These are phyloP conservation scores for Linnemannia elongata DNA, from an alignment of 192 early-diverging fungal genomes.

Conservation along the genomic window DNA sequence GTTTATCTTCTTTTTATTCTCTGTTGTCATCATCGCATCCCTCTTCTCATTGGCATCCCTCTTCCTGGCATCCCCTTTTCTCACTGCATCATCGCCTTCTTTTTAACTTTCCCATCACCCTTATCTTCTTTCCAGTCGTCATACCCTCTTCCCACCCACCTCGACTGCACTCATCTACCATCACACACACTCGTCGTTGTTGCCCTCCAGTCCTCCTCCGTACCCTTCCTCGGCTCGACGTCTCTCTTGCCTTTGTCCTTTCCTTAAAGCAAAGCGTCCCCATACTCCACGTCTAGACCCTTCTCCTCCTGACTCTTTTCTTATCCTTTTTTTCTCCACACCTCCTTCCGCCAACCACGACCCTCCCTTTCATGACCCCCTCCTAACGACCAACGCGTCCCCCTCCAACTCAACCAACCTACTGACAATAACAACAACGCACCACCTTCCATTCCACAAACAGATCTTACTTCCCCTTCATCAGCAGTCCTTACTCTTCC, in stretches of 20 bases:
- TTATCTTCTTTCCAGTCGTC: no score
- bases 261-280: not conserved
- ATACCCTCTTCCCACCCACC: no score
- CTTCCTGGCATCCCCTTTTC: not conserved
- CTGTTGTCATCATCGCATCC: not conserved
- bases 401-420: no score
- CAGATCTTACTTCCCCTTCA: not conserved
- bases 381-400: not conserved
- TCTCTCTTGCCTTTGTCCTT: not conserved
- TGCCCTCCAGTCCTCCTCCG: no score
- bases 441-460: not conserved
- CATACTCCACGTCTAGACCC: not conserved
- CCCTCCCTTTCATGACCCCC: not conserved
- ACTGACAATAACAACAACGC: not conserved
- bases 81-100: not conserved
- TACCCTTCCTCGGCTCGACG: no score
- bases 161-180: no score
- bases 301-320: not conserved
- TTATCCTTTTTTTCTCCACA: not conserved
- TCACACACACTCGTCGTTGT: no score
- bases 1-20: not conserved
- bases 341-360: not conserved
- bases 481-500: not conserved
- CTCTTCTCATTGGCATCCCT: not conserved
- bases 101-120: not conserved